Base-by-base conservation (phyloP, 495 filamentous ascomycete species). In the Mytilinidion resinicola region DNA sequence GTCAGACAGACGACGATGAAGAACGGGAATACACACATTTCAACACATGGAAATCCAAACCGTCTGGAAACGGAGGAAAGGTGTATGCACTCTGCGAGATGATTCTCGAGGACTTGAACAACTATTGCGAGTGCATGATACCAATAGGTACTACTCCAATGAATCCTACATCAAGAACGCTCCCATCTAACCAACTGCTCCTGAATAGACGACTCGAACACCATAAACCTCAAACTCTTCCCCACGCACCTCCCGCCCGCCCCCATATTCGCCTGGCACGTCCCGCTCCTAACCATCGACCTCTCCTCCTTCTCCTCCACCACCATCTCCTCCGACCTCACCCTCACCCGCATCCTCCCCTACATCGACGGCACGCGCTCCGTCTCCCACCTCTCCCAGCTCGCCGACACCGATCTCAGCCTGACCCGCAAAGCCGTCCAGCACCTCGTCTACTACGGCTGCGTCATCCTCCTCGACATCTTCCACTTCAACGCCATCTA, bases 71-170 rank as follows among this genome's bases (percentile, higher is more conserved):
- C 52, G 81, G 65, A 65, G 85, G 74, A 64, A 89, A 71, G 79
- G 76, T 98, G 64, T 84, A 89, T 69, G 86, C 84, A 39, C 73
- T 98, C 34, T 84, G 95, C 62, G 90, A 96, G 74, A 90, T 90
- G 60, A 78, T 98, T 55, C 86, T 95, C 75, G 89, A 96, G 74
- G 91, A 97, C 65, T 72, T 98, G 54, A 97, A 97, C 68, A 95
- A 95, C 67, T 98, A 97, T 63, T 89, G 86, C 65, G 93, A 98
- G 75, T 95, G 90, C 81, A 91, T 96, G 91, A 93, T 96, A 63
- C 89, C 91, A 1, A 89, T 96, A 65, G 86, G 86, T 90, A 73
- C 35, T 78, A 75, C 0, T 44, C 37, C 25, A 46, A 37, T 57
- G 41, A 50, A 14, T 44, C 14, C 21, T 25, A 20, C 43, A 34